These are phyloP conservation scores for Camellia sinensis DNA, from an alignment of 148 eudicot genomes.

Conservation along the genomic window DNA sequence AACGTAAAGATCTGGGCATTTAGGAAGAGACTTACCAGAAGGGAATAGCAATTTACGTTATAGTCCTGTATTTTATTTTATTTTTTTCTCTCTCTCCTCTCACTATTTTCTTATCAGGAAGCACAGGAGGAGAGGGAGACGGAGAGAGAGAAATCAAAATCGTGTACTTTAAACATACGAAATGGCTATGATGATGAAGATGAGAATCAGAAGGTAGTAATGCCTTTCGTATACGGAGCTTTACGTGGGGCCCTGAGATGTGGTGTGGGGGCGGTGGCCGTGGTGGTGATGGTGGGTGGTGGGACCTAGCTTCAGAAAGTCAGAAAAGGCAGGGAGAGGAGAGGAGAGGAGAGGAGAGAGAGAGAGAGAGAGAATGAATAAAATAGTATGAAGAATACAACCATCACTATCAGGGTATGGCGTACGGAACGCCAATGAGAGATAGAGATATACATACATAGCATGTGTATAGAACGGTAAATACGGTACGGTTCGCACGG, in stretches of 20 bases:
- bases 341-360: not conserved
- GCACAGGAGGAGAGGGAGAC: too few relatives aligned
- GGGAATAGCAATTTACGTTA: conserved; percentile 8
- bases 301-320: conserved; percentile 1
- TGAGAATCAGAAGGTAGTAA: not conserved
- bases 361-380: not conserved
- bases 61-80: not conserved
- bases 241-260: not conserved
- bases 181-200: too few relatives aligned
- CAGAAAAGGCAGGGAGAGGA: not conserved
- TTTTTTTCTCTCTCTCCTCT: not conserved
- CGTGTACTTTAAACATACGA: too few relatives aligned
- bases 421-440: not conserved
- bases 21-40: conserved; percentile 23
- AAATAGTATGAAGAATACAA: not conserved
- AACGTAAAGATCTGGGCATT: conserved; percentile 8
- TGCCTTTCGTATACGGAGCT: not conserved
- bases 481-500: conserved; percentile 16
- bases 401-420: conserved; percentile 1
- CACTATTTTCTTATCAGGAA: too few relatives aligned
- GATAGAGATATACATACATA: not conserved
- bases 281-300: conserved; percentile 6
- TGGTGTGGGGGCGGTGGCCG: not conserved
- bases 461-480: not conserved
- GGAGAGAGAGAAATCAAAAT: not conserved